phyloP scores from a whole-genome alignment of 352 stramenopile species.

The Globisporangium abappressorium region DNA sequence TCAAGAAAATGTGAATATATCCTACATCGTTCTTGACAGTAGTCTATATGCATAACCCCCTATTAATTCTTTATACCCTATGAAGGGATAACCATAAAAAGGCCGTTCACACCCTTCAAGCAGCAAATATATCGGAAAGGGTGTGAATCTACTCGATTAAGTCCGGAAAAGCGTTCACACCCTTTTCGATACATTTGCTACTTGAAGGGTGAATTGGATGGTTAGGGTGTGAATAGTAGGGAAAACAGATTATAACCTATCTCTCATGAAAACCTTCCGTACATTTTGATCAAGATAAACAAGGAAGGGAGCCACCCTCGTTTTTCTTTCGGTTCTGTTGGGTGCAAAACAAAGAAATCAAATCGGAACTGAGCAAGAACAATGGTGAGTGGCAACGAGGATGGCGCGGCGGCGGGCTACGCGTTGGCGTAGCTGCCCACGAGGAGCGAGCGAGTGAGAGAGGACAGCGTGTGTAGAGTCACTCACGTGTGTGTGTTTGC shows the following conservation, averaged over 20 bases:
- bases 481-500: background rate
- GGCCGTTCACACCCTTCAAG: too few relatives aligned
- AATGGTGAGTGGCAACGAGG: conserved; percentile 4
- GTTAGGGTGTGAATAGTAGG: too few relatives aligned
- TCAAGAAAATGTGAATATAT: too few relatives aligned
- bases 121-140: too few relatives aligned
- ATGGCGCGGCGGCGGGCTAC: background rate
- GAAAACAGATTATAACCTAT: too few relatives aligned
- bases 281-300: background rate
- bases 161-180: too few relatives aligned
- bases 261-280: background rate
- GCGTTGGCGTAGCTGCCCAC: background rate
- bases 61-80: background rate
- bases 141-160: too few relatives aligned
- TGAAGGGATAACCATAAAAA: too few relatives aligned
- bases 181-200: too few relatives aligned
- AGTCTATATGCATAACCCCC: background rate
- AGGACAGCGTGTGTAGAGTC: background rate
- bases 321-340: background rate
- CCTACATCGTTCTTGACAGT: background rate
- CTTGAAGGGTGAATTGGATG: too few relatives aligned
- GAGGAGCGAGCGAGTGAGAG: background rate
- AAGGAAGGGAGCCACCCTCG: background rate
- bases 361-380: background rate
- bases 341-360: conserved; percentile 9